Evolutionary conservation across 2,329 filamentous ascomycete species (phyloP).

Genomic region (Fusarium sulawesiense): DNA sequence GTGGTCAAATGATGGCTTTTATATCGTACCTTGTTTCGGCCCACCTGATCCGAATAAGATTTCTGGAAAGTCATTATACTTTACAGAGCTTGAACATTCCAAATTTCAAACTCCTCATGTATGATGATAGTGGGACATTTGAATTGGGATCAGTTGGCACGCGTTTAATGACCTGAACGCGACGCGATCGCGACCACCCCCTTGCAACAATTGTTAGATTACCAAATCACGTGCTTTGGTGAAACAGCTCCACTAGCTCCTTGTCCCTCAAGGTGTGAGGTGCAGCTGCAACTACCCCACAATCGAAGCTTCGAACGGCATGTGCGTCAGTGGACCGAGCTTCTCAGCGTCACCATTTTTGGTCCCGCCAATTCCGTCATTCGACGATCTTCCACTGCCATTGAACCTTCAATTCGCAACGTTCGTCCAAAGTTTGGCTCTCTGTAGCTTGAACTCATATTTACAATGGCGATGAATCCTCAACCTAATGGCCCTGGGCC

Average conservation of each 20-base stretch:
- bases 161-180: constrained; percentile 46
- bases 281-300: constrained; percentile 20
- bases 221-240: constrained; percentile 42
- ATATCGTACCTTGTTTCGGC: constrained; percentile 49
- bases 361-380: constrained; percentile 37
- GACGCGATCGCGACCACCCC: constrained; percentile 39
- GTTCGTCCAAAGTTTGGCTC: neutral
- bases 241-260: constrained; percentile 33
- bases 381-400: constrained; percentile 18
- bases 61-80: constrained; percentile 55
- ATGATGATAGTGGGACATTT: constrained; percentile 29
- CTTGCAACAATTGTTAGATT: neutral
- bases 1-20: constrained; percentile 3
- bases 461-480: constrained; percentile 31
- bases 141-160: constrained; percentile 30
- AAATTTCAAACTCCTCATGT: constrained; percentile 25
- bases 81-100: constrained; percentile 33
- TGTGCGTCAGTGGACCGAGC: constrained; percentile 27
- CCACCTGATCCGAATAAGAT: constrained; percentile 54
- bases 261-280: neutral
- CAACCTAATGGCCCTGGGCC: constrained; percentile 29
- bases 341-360: constrained; percentile 43
- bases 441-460: neutral
- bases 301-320: constrained; percentile 1
- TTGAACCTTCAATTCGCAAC: neutral